These are phyloP conservation scores for Ceratocystis huliohia DNA, from an alignment of 2,329 filamentous ascomycete species.

Conservation along the genomic window DNA sequence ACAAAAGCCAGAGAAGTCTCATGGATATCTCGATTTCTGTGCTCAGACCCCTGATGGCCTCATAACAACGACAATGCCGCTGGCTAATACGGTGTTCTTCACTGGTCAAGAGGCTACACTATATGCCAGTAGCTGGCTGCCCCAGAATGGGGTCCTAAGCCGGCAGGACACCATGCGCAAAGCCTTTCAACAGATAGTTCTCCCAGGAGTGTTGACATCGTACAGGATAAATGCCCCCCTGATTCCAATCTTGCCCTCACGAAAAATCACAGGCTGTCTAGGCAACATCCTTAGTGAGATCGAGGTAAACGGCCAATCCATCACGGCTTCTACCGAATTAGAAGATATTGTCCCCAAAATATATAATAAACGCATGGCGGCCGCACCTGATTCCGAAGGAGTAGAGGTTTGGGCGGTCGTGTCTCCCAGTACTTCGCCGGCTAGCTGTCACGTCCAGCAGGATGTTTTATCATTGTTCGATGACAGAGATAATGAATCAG, in stretches of 20 bases:
- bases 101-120: slow-evolving; percentile 53
- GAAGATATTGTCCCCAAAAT: slow-evolving; percentile 51
- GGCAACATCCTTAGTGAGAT: slow-evolving; percentile 67
- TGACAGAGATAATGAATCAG: slow-evolving; percentile 14
- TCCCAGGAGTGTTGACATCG: slow-evolving; percentile 20
- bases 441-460: slow-evolving; percentile 39
- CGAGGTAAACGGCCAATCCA: slow-evolving; percentile 33
- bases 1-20: slow-evolving; percentile 10
- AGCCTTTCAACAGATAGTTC: slow-evolving; percentile 30
- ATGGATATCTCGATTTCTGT: slow-evolving; percentile 17
- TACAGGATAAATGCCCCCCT: slow-evolving; percentile 34
- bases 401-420: slow-evolving; percentile 61
- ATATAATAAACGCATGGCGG: slow-evolving; percentile 33
- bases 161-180: slow-evolving; percentile 29
- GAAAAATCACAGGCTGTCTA: slow-evolving; percentile 51
- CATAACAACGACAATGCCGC: slow-evolving; percentile 42
- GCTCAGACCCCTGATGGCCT: neutral
- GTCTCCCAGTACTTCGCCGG: slow-evolving; percentile 10
- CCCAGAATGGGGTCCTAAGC: slow-evolving; percentile 19
- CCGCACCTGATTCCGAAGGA: slow-evolving; percentile 32
- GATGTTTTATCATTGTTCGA: slow-evolving; percentile 22
- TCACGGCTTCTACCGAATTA: slow-evolving; percentile 58
- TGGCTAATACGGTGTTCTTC: slow-evolving; percentile 68
- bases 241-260: slow-evolving; percentile 49
- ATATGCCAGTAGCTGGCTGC: slow-evolving; percentile 28